A percentile compares a stretch with the other conserved stretches of the same genome.
Evolutionary conservation across 176 grass and related monocot genomes (phyloP).

Genomic region (Dendrocalamus sinicus): DNA sequence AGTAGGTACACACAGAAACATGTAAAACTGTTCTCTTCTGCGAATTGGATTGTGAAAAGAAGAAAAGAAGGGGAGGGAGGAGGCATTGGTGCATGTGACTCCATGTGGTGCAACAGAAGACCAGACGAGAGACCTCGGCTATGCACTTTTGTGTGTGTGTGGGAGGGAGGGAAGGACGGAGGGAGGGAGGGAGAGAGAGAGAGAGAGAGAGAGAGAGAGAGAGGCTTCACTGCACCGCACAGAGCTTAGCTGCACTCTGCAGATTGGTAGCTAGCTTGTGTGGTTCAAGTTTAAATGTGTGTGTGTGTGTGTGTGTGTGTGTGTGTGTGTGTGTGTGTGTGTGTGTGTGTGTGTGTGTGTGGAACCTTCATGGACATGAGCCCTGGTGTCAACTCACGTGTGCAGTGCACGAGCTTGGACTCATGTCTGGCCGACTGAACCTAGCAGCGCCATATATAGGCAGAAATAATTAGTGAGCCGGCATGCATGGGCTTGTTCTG

Average conservation of each 20-base stretch:
- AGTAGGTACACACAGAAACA: conserved; percentile 29
- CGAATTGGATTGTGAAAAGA: conserved; percentile 9
- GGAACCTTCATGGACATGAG: conserved; percentile 72
- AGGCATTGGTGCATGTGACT: conserved; percentile 36
- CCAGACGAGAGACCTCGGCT: conserved; percentile 4
- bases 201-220: background rate
- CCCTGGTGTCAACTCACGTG: conserved; percentile 60
- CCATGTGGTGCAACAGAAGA: conserved; percentile 43
- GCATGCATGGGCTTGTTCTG: conserved; percentile 51
- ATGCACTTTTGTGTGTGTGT: background rate
- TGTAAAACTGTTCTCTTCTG: conserved; percentile 11
- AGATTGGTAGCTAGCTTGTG: conserved; percentile 14
- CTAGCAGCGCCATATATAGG: conserved; percentile 32
- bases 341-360: conserved; percentile 17
- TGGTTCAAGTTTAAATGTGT: conserved; percentile 38
- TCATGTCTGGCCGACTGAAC: conserved; percentile 39
- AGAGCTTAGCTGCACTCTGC: background rate
- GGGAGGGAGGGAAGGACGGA: background rate
- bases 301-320: conserved; percentile 32
- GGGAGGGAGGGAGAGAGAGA: background rate
- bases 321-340: conserved; percentile 20
- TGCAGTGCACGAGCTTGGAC: conserved; percentile 54
- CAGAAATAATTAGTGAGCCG: conserved; percentile 42
- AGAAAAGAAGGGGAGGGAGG: conserved; percentile 1
- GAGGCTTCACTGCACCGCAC: background rate